Base-by-base conservation (phyloP, 176 grass and related monocot species). In the Guadua angustifolia region DNA sequence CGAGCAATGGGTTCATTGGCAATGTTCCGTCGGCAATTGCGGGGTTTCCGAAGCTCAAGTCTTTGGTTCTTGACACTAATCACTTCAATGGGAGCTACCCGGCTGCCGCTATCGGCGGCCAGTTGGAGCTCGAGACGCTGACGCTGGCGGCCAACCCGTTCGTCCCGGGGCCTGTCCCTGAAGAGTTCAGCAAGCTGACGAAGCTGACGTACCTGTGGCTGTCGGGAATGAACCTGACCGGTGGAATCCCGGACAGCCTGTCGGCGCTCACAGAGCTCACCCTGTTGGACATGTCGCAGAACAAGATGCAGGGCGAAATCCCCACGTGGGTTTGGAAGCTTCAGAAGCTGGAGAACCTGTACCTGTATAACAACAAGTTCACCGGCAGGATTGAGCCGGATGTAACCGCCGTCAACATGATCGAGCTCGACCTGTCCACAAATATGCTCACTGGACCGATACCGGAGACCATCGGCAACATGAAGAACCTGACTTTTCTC, bases 31-130 rank as follows among this genome's bases (percentile, higher is more conserved):
- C n/a, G n/a, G 80, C 68, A 0, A 82, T 92, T 2, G 81, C 9
- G 1, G 15, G 2, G 2, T 77, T 94, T 16, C 19, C n/a, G 16
- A 35, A 10, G 22, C 79, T 94, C 43, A 89, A 56, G 45, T 69
- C 58, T 0, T 33, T 91, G 17, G 1, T 45, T 0, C 82, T 94
- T 9, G 25, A 87, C 17, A 44, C 7, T 3, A 94, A 94, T 8
- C 22, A 62, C n/a, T 91, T 94, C 70, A 60, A 91, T 7, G 84
- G 84, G 12, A 83, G 61, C 8, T 91, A 91, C 16, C 89, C 92
- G 0, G n/a, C 55, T 0, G 5, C 18, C 0, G 92, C 83, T 29
- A 82, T 94, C 15, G 29, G 69, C 10, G 53, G 32, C 6, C 87
- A 91, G 12, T 7, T 18, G 1, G 35, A 2, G 9, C 64, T 94